Evolutionary conservation across 805 yeast genomes (phyloP).

Genomic region (Clavispora fructus): DNA sequence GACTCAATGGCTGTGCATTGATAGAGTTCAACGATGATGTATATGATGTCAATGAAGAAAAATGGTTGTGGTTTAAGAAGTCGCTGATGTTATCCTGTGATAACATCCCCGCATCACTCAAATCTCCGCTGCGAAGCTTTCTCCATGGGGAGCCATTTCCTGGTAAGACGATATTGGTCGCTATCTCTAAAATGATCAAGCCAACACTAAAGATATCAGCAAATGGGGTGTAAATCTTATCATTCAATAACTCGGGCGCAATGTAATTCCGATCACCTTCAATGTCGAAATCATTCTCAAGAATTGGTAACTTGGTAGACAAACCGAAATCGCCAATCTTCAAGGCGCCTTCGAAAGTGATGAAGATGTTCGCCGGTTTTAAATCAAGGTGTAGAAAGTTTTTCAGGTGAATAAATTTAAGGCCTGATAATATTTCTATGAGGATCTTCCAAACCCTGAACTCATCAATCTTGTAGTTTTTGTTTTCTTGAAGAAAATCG

Average conservation of each 20-base stretch:
- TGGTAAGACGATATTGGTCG: conserved; percentile 91
- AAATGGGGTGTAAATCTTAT: conserved; percentile 77
- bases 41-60: conserved; percentile 29
- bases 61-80: conserved; percentile 34
- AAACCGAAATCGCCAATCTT: conserved; percentile 97
- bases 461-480: conserved; percentile 75
- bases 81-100: conserved; percentile 47
- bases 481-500: conserved; percentile 70
- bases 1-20: conserved; percentile 10
- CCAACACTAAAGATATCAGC: conserved; percentile 97
- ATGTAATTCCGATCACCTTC: conserved; percentile 98
- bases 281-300: conserved; percentile 66
- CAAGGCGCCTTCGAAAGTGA: conserved; percentile 89
- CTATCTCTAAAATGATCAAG: conserved; percentile 86
- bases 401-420: conserved; percentile 71
- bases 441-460: conserved; percentile 97
- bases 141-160: conserved; percentile 98
- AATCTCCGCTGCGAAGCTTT: conserved; percentile 87
- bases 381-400: conserved; percentile 80
- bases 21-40: conserved; percentile 19
- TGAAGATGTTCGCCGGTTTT: conserved; percentile 91
- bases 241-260: conserved; percentile 90
- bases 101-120: conserved; percentile 88
- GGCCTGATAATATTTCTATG: conserved; percentile 74
- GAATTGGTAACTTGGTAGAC: conserved; percentile 75